Evolutionary conservation across 345 rosid genomes (phyloP).

Genomic region (Raphanus sativus): DNA sequence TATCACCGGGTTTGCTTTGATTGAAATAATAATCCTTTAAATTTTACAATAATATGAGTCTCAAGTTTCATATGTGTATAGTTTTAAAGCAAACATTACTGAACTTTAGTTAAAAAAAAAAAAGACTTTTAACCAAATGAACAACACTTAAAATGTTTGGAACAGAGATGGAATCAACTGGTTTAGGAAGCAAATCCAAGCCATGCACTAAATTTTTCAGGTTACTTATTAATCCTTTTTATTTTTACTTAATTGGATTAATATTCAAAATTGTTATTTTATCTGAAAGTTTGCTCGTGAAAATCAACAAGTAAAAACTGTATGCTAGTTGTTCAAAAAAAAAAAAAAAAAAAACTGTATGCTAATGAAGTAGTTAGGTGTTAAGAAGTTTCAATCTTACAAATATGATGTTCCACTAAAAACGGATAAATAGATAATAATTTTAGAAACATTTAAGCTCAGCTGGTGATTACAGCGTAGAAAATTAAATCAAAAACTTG

Average conservation of each 20-base stretch:
- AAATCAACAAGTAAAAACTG: not conserved
- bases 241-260: no score
- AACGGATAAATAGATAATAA: not conserved
- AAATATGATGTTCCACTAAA: not conserved
- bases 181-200: conserved; percentile 99
- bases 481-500: no score
- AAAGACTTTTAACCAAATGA: not conserved
- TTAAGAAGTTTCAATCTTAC: not conserved
- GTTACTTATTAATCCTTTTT: conserved; percentile 64
- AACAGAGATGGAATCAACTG: conserved; percentile 46
- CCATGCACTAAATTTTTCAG: conserved; percentile 99
- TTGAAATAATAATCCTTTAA: no score
- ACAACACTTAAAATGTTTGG: not conserved
- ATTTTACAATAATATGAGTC: no score
- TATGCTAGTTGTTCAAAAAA: no score
- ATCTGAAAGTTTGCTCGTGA: not conserved
- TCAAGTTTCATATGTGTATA: no score
- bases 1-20: no score
- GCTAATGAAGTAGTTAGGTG: conserved; percentile 32
- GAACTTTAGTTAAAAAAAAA: not conserved
- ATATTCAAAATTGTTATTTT: conserved; percentile 32
- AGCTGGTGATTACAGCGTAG: no score
- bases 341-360: no score
- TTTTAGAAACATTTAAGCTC: conserved; percentile 5
- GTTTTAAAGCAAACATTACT: not conserved